These are phyloP conservation scores for Pseudonitzschia delicatissima DNA, from an alignment of 108 stramenopile species.

Conservation along the genomic window DNA sequence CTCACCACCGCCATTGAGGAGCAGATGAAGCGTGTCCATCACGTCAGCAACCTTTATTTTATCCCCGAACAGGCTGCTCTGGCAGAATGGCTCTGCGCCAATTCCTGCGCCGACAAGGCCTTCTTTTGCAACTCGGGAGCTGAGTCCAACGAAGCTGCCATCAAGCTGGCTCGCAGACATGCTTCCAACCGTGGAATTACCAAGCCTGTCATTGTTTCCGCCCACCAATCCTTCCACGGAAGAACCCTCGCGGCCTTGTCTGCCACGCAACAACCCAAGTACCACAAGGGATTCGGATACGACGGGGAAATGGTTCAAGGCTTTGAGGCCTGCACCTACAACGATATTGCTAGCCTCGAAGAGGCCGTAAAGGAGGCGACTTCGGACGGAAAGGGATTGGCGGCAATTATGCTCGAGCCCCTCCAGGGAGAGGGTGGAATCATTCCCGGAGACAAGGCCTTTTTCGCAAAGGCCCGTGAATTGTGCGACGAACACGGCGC, in stretches of 20 bases:
- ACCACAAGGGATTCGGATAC: slow-evolving; percentile 89
- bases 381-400: slow-evolving; percentile 80
- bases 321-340: slow-evolving; percentile 89
- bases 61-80: slow-evolving; percentile 88
- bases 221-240: slow-evolving; percentile 92
- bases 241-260: slow-evolving; percentile 92
- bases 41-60: slow-evolving; percentile 93
- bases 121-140: slow-evolving; percentile 99
- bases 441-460: slow-evolving; percentile 77
- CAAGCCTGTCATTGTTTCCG: slow-evolving; percentile 93
- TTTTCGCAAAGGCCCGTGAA: slow-evolving; percentile 75
- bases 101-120: slow-evolving; percentile 88
- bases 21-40: slow-evolving; percentile 89
- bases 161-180: slow-evolving; percentile 92
- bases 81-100: slow-evolving; percentile 90
- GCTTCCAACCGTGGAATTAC: slow-evolving; percentile 72
- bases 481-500: slow-evolving; percentile 86
- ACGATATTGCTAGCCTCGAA: slow-evolving; percentile 80
- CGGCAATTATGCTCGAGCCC: slow-evolving; percentile 95
- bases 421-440: slow-evolving; percentile 98
- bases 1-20: slow-evolving; percentile 73
- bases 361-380: slow-evolving; percentile 66
- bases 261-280: slow-evolving; percentile 96
- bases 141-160: slow-evolving; percentile 96
- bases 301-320: slow-evolving; percentile 87